Conservation (phyloP, 495 filamentous ascomycete species). For the Trichoderma erinaceum region DNA sequence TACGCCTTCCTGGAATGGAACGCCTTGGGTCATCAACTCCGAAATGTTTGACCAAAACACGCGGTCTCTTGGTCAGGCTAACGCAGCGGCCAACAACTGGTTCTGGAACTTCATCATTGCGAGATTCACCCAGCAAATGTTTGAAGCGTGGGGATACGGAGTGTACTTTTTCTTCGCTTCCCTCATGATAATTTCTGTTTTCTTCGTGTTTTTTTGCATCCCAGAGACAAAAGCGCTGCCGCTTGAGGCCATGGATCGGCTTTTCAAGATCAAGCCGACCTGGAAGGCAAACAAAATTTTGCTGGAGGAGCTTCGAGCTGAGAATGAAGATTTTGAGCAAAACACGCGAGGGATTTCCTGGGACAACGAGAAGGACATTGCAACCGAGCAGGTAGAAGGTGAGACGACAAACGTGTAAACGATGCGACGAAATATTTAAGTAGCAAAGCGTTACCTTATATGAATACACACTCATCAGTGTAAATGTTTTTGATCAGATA, state of each 20-base stretch:
- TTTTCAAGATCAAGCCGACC: slow-evolving; percentile 54
- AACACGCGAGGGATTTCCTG: slow-evolving; percentile 33
- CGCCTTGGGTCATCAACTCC: slow-evolving; percentile 60
- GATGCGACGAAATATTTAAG: no score
- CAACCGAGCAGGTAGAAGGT: slow-evolving; percentile 18
- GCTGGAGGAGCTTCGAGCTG: slow-evolving; percentile 41
- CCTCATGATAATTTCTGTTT: slow-evolving; percentile 59
- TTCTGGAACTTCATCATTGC: slow-evolving; percentile 71
- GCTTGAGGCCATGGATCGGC: slow-evolving; percentile 49
- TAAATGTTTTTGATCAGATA: no score
- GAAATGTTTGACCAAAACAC: slow-evolving; percentile 60
- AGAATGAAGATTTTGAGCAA: slow-evolving; percentile 49
- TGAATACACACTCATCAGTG: no score
- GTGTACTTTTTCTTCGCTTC: slow-evolving; percentile 77
- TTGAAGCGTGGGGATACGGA: slow-evolving; percentile 60
- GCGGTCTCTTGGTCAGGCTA: slow-evolving; percentile 61
- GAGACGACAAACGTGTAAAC: slow-evolving; percentile 3
- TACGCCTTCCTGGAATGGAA: slow-evolving; percentile 70
- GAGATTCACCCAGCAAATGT: slow-evolving; percentile 72
- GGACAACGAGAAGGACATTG: slow-evolving; percentile 18
- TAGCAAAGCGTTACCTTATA: no score
- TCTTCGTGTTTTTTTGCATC: slow-evolving; percentile 53
- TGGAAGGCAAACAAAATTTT: slow-evolving; percentile 47
- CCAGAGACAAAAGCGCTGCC: slow-evolving; percentile 49
- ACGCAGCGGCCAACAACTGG: slow-evolving; percentile 65